Percentiles rank a stretch among this genome's conserved stretches.
These are phyloP conservation scores for Lentinula sp. DNA, from an alignment of 768 basidiomycete species.

Conservation along the genomic window DNA sequence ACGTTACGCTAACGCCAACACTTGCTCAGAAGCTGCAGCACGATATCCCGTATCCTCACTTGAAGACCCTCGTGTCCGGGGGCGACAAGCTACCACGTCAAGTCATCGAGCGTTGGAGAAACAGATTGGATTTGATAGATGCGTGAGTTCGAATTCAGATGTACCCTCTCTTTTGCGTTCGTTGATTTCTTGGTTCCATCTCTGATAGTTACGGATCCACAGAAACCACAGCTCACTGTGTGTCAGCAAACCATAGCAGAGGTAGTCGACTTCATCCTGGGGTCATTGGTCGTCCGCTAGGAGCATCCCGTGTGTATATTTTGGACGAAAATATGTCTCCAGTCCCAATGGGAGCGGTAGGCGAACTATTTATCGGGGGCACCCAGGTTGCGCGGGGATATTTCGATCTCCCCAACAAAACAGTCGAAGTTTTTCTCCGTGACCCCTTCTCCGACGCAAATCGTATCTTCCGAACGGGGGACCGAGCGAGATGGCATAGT, in stretches of 20 bases:
- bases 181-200: not conserved
- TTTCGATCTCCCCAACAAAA: constrained; percentile 20
- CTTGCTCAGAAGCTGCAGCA: not conserved
- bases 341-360: constrained; percentile 8
- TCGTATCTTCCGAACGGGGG: constrained; percentile 24
- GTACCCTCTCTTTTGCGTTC: not conserved
- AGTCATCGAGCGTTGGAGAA: not conserved
- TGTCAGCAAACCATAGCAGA: constrained; percentile 12
- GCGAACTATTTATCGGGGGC: constrained; percentile 19
- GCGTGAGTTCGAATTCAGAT: not conserved
- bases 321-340: not conserved
- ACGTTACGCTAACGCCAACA: not conserved
- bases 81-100: not conserved
- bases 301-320: not conserved
- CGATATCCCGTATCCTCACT: not conserved
- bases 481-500: constrained; percentile 19
- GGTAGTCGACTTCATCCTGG: constrained; percentile 7
- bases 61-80: not conserved
- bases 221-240: constrained; percentile 10
- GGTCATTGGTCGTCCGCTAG: constrained; percentile 1
- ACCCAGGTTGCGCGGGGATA: constrained; percentile 18
- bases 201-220: not conserved
- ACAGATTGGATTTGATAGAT: not conserved
- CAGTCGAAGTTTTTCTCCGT: constrained; percentile 17
- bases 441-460: constrained; percentile 18